Evolutionary conservation across 768 basidiomycete genomes (phyloP), one percentile per base, ranked within the genome.

Genomic region (Kockovaella imperatae): DNA sequence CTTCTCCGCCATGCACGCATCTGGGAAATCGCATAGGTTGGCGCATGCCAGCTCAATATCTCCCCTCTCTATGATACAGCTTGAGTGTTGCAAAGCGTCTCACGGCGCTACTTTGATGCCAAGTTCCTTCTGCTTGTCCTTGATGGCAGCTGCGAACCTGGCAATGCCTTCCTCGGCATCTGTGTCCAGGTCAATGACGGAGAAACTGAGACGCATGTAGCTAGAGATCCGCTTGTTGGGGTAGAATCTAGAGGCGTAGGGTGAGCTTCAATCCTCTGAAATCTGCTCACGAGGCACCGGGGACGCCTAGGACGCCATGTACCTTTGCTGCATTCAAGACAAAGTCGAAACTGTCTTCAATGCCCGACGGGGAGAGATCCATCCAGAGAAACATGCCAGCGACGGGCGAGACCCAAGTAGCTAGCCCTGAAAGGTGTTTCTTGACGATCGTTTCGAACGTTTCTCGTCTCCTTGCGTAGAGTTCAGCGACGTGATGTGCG

Each of bases 281-380:
- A 32, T 32, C 31, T n/a, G 31, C 67, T 57, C 50, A 68, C 66
- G 63, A 54, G 39, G 58, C 60, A 14, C 90, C 90, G 0, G 90
- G 90, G 10, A 95, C 77, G 15, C 86, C 88, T n/a, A 95, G 79
- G 6, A 95, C 85, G 17, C 88, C 89, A 20, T 79, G 78, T 56
- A 82, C 80, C 47, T 86, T 77, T 8, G 88, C 88, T 45, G 80
- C 81, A 5, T 78, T 82, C 47, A 77, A 75, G 59, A 93, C 86
- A 42, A 91, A 58, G 13, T 75, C 73, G 59, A 79, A 79, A 4
- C 87, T 86, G 67, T 95, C 87, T 21, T 77, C 79, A 52, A 78
- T 62, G n/a, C 42, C 64, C 42, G 52, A 25, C 76, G 49, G 59
- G 62, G 36, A 54, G 18, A 60, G 47, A 46, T 61, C 67, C 36